phyloP scores from a whole-genome alignment of 202 grass and related monocot species.

The Zizania palustris region DNA sequence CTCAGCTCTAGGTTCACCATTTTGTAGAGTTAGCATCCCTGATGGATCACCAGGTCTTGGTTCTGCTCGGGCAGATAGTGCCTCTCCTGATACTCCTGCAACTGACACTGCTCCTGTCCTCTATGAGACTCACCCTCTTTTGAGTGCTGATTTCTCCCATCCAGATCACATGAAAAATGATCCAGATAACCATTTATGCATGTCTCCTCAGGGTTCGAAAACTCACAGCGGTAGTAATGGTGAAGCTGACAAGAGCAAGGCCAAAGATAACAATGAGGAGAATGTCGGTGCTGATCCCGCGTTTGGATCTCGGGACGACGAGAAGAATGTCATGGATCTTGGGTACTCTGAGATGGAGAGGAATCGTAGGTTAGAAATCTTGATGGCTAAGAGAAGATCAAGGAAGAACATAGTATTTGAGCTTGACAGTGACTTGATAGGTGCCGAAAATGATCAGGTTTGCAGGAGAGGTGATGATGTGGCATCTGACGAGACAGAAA shows the following conservation, averaged over 20 bases:
- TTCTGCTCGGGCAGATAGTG: conserved; percentile 40
- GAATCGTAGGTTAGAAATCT: conserved; percentile 62
- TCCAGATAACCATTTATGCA: conserved; percentile 27
- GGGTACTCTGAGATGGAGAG: conserved; percentile 82
- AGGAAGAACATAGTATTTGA: conserved; percentile 64
- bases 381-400: conserved; percentile 73
- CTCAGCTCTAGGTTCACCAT: conserved; percentile 49
- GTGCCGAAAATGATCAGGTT: conserved; percentile 37
- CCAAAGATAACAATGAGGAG: conserved; percentile 36
- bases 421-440: conserved; percentile 44
- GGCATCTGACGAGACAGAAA: conserved; percentile 46
- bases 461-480: conserved; percentile 32
- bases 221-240: conserved; percentile 33
- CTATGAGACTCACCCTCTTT: conserved; percentile 52
- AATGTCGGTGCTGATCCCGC: conserved; percentile 40
- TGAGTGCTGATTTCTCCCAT: conserved; percentile 30
- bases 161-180: conserved; percentile 13
- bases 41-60: conserved; percentile 51
- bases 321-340: conserved; percentile 81
- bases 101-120: conserved; percentile 37
- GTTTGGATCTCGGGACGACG: conserved; percentile 66
- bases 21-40: conserved; percentile 35
- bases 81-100: conserved; percentile 47
- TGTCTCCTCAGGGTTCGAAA: conserved; percentile 36
- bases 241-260: conserved; percentile 34